Evolutionary conservation across 176 grass and related monocot species (phyloP), one percentile per base, ranked within the genome.

Genomic region (Saccharum spontaneum): DNA sequence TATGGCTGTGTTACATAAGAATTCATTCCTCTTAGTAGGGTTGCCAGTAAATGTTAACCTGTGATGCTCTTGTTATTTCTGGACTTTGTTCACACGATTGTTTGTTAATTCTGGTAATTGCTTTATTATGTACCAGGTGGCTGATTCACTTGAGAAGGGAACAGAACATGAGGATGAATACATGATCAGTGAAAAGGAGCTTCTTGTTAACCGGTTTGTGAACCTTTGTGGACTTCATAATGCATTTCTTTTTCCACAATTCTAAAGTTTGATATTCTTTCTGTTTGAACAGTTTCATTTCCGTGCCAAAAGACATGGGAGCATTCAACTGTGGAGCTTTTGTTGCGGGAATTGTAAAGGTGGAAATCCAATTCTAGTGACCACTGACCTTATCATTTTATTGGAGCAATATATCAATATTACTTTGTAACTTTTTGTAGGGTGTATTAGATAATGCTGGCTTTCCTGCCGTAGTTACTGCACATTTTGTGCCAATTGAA

Each of bases 121-220:
- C 0, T 62, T 78, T 87, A 41, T 67, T 78, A 55, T 90, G 68
- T 81, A 73, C 16, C 83, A 98, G 96, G 93, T 94, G 12, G 96
- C 96, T 75, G 93, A 98, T 67, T 98, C 96, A 59, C 96, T 98
- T 88, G 96, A 98, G 79, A 98, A 98, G 89, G 96, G 96, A 98
- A 98, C 96, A 70, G 96, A 98, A 84, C 88, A 98, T 84, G 93
- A 98, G 86, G 96, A 98, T 82, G 96, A 98, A 69, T 98, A 98
- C 89, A 98, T 98, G 96, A 98, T 98, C 50, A 98, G 96, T 89
- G 96, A 98, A 87, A 98, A 95, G 78, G 96, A 95, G 77, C 91
- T 98, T 84, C 90, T 98, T 89, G 96, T 95, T 86, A 98, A 98
- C 79, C 67, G 96, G 96, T 98, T 87, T 85, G 88, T 52, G 66